Evolutionary conservation across 208 protist genomes (phyloP), one percentile per base, ranked within the genome.

Genomic region (Naegleria fowleri): DNA sequence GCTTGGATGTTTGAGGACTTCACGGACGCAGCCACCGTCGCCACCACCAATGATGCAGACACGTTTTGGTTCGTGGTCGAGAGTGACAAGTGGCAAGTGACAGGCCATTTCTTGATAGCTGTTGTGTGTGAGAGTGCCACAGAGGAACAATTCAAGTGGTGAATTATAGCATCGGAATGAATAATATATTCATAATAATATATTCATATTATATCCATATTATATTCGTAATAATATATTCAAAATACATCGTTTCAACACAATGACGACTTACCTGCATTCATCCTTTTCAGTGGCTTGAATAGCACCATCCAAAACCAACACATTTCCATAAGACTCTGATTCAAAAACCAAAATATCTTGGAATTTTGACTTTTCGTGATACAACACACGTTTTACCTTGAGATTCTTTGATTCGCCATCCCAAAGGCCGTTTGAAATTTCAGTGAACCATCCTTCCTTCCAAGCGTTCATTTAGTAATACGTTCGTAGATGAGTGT

Each of bases 1-100:
- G 7, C 88, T 67, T 84, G 92, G 91, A 91, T 94, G 93, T 22
- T 91, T 76, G 58, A 95, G 88, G 41, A 94, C 92, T 83, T 94
- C 93, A 41, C 91, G 19, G 22, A 51, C 29, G 40, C 92, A 94
- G 13, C 90, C 86, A 55, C 94, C 94, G 39, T 95, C 93, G 75
- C 93, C 93, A 67, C 55, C 93, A 76, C 93, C 93, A 33, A 93
- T 93, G 90, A 95, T 95, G 90, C 91, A 95, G 25, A 95, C 93
- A 25, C 58, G 88, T 75, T 94, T 94, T 41, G 93, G 92, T 84
- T 67, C 90, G 29, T 29, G 79, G 25, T 79, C 67, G 90, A 94
- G 93, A n/a, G 86, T 52, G 4, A 94, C 75, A 91, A 95, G 51
- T 25, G 92, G 85, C 13, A 93, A 93, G 93, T 94, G 93, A 9